These are phyloP conservation scores for Tuber brumale DNA, from an alignment of 495 filamentous ascomycete species.

Conservation along the genomic window DNA sequence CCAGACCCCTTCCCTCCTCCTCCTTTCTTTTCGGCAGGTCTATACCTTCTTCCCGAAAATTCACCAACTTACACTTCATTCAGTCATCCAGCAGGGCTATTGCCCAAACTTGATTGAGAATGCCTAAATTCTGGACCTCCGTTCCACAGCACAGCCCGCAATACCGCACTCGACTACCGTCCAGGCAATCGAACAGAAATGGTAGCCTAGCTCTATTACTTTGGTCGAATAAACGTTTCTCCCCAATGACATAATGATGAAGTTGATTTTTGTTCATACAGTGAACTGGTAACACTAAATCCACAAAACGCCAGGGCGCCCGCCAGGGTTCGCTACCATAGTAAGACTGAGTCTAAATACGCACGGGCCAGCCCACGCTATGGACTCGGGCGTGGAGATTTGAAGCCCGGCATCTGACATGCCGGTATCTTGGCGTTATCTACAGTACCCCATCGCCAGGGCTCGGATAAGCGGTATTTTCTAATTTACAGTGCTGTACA, in stretches of 20 bases:
- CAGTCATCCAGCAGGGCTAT: background rate
- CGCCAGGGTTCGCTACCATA: background rate
- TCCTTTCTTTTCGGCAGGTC: background rate
- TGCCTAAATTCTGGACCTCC: background rate
- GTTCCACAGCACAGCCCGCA: background rate
- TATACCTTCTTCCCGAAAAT: background rate
- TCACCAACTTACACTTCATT: background rate
- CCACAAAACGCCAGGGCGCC: background rate
- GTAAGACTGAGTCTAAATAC: constrained; percentile 3
- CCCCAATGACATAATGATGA: background rate
- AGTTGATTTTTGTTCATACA: background rate
- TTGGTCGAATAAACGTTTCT: background rate
- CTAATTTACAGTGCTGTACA: no score
- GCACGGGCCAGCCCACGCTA: constrained; percentile 4
- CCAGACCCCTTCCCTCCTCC: background rate
- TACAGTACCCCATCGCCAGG: background rate
- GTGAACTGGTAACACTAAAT: background rate
- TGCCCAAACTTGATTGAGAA: background rate
- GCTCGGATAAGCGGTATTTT: background rate
- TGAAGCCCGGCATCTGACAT: background rate
- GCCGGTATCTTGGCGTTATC: background rate
- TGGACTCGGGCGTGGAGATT: background rate
- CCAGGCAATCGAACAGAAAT: background rate
- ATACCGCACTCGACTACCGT: background rate
- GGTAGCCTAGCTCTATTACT: background rate